phyloP scores from a whole-genome alignment of 768 basidiomycete genomes.

The Tricholoma saponaceum region DNA sequence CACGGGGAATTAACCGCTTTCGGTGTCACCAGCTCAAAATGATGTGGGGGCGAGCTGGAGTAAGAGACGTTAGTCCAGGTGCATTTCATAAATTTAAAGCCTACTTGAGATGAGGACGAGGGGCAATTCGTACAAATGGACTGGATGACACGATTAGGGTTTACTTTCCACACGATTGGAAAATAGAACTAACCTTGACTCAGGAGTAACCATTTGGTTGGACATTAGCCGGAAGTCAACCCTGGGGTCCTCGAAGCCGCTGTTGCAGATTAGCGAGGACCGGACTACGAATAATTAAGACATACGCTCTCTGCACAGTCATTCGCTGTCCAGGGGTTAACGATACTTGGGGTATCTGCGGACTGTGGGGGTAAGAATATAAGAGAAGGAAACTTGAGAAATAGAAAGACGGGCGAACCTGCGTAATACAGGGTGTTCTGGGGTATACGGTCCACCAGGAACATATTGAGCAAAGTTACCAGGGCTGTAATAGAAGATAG shows the following conservation, averaged over 20 bases:
- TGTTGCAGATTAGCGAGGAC: slow-evolving; percentile 8
- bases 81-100: slow-evolving; percentile 1
- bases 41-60: slow-evolving; percentile 3
- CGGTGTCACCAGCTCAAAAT: slow-evolving; percentile 21
- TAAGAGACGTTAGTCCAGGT: slow-evolving; percentile 6
- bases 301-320: slow-evolving; percentile 14
- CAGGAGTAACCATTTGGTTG: slow-evolving; percentile 41
- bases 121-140: slow-evolving; percentile 17
- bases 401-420: slow-evolving; percentile 13
- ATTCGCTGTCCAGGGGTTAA: slow-evolving; percentile 11
- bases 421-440: slow-evolving; percentile 24
- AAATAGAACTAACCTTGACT: slow-evolving; percentile 34
- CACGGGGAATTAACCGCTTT: slow-evolving; percentile 19
- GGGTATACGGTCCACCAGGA: slow-evolving; percentile 14
- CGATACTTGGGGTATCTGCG: slow-evolving; percentile 11
- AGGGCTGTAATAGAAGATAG: slow-evolving; percentile 16
- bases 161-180: slow-evolving; percentile 3
- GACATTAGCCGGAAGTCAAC: slow-evolving; percentile 14
- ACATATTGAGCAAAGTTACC: slow-evolving; percentile 25
- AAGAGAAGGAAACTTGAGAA: background rate
- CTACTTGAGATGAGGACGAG: slow-evolving; percentile 28
- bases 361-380: slow-evolving; percentile 4
- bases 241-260: slow-evolving; percentile 17
- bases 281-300: background rate
- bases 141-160: slow-evolving; percentile 2